phyloP scores from a whole-genome alignment of 305 asterid species.

The Fraxinus xanthoxyloides region DNA sequence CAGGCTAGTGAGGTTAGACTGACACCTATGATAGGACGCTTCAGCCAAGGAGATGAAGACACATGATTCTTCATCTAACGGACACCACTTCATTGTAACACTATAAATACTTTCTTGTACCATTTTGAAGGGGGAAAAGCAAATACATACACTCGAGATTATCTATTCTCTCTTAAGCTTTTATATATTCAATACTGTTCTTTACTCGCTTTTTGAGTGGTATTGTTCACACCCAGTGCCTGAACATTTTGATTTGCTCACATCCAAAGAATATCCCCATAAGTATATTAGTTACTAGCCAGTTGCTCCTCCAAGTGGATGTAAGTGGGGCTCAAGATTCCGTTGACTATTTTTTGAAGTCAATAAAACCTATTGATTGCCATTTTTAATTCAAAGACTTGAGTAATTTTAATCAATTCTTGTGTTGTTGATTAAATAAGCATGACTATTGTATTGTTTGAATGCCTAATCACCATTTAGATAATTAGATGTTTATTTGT shows the following conservation, averaged over 20 bases:
- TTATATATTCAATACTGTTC: background rate
- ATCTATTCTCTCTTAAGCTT: background rate
- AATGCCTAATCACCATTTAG: background rate
- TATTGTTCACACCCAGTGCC: background rate
- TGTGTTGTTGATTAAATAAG: background rate
- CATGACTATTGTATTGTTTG: background rate
- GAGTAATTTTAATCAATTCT: background rate
- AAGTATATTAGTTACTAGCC: background rate
- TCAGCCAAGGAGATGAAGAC: background rate
- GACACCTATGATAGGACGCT: background rate
- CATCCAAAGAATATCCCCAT: background rate
- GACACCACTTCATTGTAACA: background rate
- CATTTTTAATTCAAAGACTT: background rate
- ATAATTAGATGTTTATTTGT: background rate
- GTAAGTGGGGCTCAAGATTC: background rate
- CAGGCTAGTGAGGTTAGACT: background rate
- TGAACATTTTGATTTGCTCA: background rate
- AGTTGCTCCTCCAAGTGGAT: background rate
- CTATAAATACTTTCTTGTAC: background rate
- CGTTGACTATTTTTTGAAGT: background rate
- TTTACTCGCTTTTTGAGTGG: background rate
- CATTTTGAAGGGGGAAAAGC: background rate
- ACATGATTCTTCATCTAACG: background rate
- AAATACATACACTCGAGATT: background rate
- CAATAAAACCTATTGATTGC: background rate